Evolutionary conservation across 257 asterid genomes (phyloP), one percentile per base, ranked within the genome.

Genomic region (Rehmannia glutinosa): DNA sequence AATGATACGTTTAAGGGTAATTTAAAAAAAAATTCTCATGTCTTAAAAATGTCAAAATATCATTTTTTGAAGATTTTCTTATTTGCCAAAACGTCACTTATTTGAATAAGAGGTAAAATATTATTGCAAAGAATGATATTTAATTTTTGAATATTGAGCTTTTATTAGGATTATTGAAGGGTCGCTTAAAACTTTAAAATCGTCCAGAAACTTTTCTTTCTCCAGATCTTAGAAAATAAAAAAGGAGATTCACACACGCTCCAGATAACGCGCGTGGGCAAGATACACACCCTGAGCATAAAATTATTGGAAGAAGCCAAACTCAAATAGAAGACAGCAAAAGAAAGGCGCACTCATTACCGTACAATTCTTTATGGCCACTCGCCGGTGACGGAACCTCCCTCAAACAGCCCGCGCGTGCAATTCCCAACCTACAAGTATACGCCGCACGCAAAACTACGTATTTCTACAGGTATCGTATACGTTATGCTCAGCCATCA

Each of bases 311-410:
- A 64, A 64, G 81, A 71, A 54, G 68, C 77, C 81, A 75, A 69
- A 69, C 38, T 38, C 78, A 55, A 73, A 66, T 46, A 36, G 52
- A 62, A 77, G 72, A 70, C 53, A 15, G 23, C 63, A 49, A 67
- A 45, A 66, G 15, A 42, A 47, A 64, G 67, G 45, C 65, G 79
- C 67, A 66, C 32, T 59, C 61, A 49, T 46, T 83, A 51, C 75
- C 86, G 75, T 80, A 64, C 79, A 65, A 59, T 76, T 73, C 56
- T 32, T 62, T 49, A 60, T 64, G 70, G 68, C 58, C 73, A 21
- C 80, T 63, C 76, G 62, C 86, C 87, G 86, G 87, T 58, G 89
- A 73, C 77, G 78, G 73, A 72, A 64, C 55, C 82, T 27, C 76
- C 58, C 25, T 5, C 21, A 16, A 57, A 47, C 68, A 24, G 72